Base-by-base conservation (phyloP, 164 flowering plant genomes). In the Liquidambar formosana region DNA sequence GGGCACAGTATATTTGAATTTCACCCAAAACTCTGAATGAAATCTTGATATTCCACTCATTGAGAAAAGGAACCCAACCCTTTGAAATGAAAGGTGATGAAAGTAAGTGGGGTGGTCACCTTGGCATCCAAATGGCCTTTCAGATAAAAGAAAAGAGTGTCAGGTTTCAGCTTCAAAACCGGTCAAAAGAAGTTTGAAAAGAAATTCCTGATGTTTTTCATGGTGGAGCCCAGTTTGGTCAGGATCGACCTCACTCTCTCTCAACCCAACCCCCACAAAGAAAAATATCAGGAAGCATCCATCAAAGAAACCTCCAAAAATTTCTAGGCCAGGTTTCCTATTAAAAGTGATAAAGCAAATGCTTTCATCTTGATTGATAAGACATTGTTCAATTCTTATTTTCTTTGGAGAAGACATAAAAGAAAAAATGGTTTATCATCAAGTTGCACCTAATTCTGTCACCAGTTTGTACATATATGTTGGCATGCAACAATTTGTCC, bases 141-240 rank as follows among this genome's bases (percentile, higher is more conserved):
- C 73, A 66, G 25, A 69, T 71, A 72, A 71, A 66, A 33, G 2
- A 33, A 2, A 49, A 60, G 71, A 43, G 56, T 60, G 75, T 60
- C 66, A 71, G 77, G 46, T 44, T 52, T 70, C 61, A 57, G 51
- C 75, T 73, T 63, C 70, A 73, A n/a, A 51, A 69, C 54, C 60
- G 78, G 84, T 81, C 84, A 78, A 81, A 73, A 78, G 76, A 71
- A 70, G 45, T 65, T 76, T 68, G 70, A 74, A 76, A 71, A 61
- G 57, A 62, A 66, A 41, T 13, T 53, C 45, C 63, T 33, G 60
- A 51, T 48, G 2, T 14, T 38, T 66, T 52, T 46, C 63, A 64
- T 64, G 58, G 74, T 70, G 78, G 75, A 63, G 66, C 82, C 77
- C 64, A 47, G 58, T 64, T 71, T 27, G 72, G 72, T 53, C 72